These are phyloP conservation scores for Petunia hybrid DNA, from an alignment of 305 asterid genomes.

Conservation along the genomic window DNA sequence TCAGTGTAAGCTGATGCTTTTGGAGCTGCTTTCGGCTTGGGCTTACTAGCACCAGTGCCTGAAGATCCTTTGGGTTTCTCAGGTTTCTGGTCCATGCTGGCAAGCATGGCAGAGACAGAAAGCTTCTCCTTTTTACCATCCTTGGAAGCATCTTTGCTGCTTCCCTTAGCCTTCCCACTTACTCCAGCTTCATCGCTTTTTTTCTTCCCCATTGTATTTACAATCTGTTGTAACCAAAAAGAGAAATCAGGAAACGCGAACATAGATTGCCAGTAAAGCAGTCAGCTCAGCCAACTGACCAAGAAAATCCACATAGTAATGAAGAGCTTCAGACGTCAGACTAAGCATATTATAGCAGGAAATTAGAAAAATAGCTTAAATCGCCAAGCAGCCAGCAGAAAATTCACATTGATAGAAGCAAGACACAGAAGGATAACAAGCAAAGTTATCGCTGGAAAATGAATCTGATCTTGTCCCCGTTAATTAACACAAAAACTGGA, in stretches of 20 bases:
- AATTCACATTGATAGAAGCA: not conserved
- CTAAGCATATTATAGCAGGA: conserved; percentile 5
- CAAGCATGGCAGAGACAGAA: conserved; percentile 80
- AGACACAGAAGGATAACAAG: not conserved
- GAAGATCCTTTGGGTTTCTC: conserved; percentile 66
- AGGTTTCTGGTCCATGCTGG: conserved; percentile 75
- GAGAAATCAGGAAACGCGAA: conserved; percentile 2
- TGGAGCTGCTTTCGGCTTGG: conserved; percentile 66
- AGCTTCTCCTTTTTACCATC: conserved; percentile 60
- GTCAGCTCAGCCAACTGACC: conserved; percentile 16
- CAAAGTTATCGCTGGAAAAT: too few species aligned
- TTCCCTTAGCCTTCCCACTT: conserved; percentile 61
- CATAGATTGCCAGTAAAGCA: not conserved
- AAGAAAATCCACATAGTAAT: not conserved
- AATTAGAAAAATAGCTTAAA: conserved; percentile 4
- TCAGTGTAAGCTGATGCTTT: conserved; percentile 62
- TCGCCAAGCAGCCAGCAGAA: not conserved
- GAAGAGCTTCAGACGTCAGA: not conserved
- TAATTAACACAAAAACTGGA: too few species aligned
- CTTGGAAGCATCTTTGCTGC: conserved; percentile 50
- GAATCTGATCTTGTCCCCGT: too few species aligned
- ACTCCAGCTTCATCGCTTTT: conserved; percentile 61
- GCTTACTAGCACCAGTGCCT: conserved; percentile 48
- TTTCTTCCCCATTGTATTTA: conserved; percentile 71
- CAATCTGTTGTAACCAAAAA: conserved; percentile 33